Conservation (phyloP, 768 basidiomycete species). For the Cystobasidium onofrii region DNA sequence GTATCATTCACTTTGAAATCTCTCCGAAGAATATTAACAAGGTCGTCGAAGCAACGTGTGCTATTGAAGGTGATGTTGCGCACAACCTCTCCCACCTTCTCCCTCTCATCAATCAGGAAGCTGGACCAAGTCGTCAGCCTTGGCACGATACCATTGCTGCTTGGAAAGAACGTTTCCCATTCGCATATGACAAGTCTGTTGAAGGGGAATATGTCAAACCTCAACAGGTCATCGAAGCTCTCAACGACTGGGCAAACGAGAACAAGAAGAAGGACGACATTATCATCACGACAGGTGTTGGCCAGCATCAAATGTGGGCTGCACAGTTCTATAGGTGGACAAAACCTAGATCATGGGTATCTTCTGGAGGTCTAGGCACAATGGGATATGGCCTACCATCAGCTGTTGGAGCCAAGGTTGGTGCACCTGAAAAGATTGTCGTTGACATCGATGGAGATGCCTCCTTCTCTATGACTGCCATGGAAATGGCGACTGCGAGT, state of each 20-base stretch:
- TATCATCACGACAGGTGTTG: slow-evolving; percentile 85
- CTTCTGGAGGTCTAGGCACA: slow-evolving; percentile 90
- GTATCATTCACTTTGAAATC: slow-evolving; percentile 99
- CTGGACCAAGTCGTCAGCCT: slow-evolving; percentile 53
- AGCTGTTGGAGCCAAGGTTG: slow-evolving; percentile 94
- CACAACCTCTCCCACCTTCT: slow-evolving; percentile 72
- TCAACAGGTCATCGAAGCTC: slow-evolving; percentile 89
- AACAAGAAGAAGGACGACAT: slow-evolving; percentile 77
- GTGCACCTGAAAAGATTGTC: slow-evolving; percentile 82
- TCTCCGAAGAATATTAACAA: slow-evolving; percentile 99
- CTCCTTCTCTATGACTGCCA: slow-evolving; percentile 91
- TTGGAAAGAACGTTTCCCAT: slow-evolving; percentile 86
- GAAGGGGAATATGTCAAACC: slow-evolving; percentile 75
- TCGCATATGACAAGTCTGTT: slow-evolving; percentile 65
- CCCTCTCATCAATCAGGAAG: slow-evolving; percentile 51
- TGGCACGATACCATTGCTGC: slow-evolving; percentile 76
- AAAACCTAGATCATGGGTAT: slow-evolving; percentile 67
- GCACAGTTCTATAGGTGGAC: slow-evolving; percentile 89
- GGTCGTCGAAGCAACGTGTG: slow-evolving; percentile 87
- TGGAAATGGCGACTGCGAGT: slow-evolving; percentile 92
- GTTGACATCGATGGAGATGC: slow-evolving; percentile 97
- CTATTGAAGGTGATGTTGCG: slow-evolving; percentile 86
- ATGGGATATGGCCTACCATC: slow-evolving; percentile 97
- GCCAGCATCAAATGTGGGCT: slow-evolving; percentile 99
- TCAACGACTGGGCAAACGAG: slow-evolving; percentile 68